phyloP scores from a whole-genome alignment of 164 flowering plant species.

The Aristolochia fimbriata region DNA sequence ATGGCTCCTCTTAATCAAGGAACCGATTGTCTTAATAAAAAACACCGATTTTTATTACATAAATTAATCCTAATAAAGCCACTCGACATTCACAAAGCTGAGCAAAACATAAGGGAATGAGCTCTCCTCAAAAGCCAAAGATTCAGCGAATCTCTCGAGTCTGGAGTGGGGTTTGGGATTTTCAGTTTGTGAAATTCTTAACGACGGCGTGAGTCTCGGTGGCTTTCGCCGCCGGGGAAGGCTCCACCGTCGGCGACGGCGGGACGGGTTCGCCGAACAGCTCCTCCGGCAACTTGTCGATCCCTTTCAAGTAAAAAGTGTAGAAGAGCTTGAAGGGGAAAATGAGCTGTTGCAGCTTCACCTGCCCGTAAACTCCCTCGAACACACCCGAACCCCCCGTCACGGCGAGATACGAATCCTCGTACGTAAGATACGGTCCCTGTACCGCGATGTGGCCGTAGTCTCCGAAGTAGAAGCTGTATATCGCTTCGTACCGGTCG shows the following conservation, averaged over 20 bases:
- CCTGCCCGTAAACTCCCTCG: conserved; percentile 51
- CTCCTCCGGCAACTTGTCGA: conserved; percentile 45
- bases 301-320: conserved; percentile 52
- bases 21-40: too few species aligned
- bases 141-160: too few species aligned
- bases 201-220: conserved; percentile 32
- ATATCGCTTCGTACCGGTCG: conserved; percentile 60
- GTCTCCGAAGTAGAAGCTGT: conserved; percentile 70
- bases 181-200: conserved; percentile 20
- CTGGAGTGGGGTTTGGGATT: background rate
- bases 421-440: conserved; percentile 53
- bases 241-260: conserved; percentile 41
- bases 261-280: conserved; percentile 31
- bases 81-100: too few species aligned
- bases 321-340: conserved; percentile 66
- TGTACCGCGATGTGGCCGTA: conserved; percentile 68
- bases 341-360: conserved; percentile 48
- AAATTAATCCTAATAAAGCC: too few species aligned
- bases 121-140: too few species aligned
- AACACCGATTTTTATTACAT: too few species aligned
- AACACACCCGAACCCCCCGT: conserved; percentile 67
- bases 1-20: too few species aligned
- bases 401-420: conserved; percentile 53
- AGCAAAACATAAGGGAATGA: too few species aligned
- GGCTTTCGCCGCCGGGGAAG: conserved; percentile 61